These are phyloP conservation scores for Adiantum capillusveneris DNA, from an alignment of 75 land plant species.

Conservation along the genomic window DNA sequence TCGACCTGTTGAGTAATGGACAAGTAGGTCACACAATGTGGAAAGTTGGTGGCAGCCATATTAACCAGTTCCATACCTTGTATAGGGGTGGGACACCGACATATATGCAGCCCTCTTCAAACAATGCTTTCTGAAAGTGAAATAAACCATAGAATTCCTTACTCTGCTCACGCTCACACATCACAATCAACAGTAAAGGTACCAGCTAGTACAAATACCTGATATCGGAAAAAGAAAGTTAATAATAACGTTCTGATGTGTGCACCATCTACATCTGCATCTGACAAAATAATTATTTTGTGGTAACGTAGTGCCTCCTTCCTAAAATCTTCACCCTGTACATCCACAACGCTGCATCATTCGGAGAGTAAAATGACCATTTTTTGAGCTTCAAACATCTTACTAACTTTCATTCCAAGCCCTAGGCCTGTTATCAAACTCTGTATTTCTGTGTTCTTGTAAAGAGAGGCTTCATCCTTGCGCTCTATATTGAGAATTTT, in stretches of 20 bases:
- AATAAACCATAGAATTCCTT: neutral
- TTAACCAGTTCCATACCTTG: slow-evolving; percentile 46
- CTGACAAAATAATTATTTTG: slow-evolving; percentile 90
- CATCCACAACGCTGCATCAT: no score
- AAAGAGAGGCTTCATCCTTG: slow-evolving; percentile 91
- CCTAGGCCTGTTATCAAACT: slow-evolving; percentile 89
- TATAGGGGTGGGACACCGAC: slow-evolving; percentile 97
- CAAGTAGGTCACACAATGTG: neutral
- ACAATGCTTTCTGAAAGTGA: slow-evolving; percentile 66
- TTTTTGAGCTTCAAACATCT: no score
- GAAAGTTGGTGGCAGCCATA: no score
- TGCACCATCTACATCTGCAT: slow-evolving; percentile 99
- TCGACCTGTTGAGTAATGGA: slow-evolving; percentile 55
- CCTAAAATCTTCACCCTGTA: slow-evolving; percentile 92
- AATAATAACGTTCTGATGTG: slow-evolving; percentile 88
- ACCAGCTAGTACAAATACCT: slow-evolving; percentile 39
- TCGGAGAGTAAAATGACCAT: no score
- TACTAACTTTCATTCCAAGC: slow-evolving; percentile 86
- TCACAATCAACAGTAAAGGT: no score
- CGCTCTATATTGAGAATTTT: slow-evolving; percentile 91
- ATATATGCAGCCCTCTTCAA: slow-evolving; percentile 91
- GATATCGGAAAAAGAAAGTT: slow-evolving; percentile 97
- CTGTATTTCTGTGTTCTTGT: slow-evolving; percentile 95
- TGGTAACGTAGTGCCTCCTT: slow-evolving; percentile 87
- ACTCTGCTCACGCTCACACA: no score